These are phyloP conservation scores for Gynandropsis gynandra DNA, from an alignment of 345 rosid genomes.

Conservation along the genomic window DNA sequence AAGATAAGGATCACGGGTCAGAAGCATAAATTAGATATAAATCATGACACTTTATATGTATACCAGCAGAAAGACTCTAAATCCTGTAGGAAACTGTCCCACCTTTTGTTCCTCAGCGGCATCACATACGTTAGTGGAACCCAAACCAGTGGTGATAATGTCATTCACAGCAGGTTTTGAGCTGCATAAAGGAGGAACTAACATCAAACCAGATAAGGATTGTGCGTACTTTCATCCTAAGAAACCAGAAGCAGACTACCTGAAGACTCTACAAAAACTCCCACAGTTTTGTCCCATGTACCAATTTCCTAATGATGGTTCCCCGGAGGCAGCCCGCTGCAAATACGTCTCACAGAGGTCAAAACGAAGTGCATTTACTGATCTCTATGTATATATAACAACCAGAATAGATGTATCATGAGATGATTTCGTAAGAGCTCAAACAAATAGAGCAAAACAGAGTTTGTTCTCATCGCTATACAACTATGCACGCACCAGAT, in stretches of 20 bases:
- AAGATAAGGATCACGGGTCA: slow-evolving; percentile 3
- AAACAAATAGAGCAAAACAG: neutral
- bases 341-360: slow-evolving; percentile 9
- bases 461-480: slow-evolving; percentile 6
- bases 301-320: slow-evolving; percentile 21
- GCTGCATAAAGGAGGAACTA: neutral
- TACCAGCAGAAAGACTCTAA: neutral
- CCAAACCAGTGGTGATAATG: slow-evolving; percentile 20
- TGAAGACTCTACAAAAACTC: slow-evolving; percentile 20
- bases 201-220: neutral
- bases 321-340: slow-evolving; percentile 29
- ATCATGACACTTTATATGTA: neutral
- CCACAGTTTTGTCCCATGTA: slow-evolving; percentile 23
- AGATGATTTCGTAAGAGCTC: neutral
- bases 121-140: slow-evolving; percentile 12
- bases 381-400: neutral
- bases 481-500: neutral
- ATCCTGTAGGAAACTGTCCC: neutral
- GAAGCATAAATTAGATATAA: slow-evolving; percentile 2
- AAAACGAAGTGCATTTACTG: neutral
- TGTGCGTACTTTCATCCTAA: neutral
- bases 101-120: slow-evolving; percentile 23
- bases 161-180: slow-evolving; percentile 25
- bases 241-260: slow-evolving; percentile 10
- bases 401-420: neutral